Evolutionary conservation across 305 asterid species (phyloP), one percentile per base, ranked within the genome.

Genomic region (Fraxinus dipetala): DNA sequence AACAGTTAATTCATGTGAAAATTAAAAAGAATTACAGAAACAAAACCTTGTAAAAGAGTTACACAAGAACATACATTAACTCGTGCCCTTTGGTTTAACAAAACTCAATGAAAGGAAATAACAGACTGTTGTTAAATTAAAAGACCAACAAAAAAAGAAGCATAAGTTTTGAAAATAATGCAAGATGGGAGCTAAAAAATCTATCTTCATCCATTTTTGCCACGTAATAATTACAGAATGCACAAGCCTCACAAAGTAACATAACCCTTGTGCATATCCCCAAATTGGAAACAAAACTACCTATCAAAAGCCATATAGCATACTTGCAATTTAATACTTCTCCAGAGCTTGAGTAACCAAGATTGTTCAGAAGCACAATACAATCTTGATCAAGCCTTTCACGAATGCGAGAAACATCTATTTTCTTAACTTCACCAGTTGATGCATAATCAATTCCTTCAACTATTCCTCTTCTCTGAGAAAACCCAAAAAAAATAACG

Each of bases 271-370:
- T 79, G 51, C 81, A 87, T 81, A 54, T 79, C 79, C 87, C 78
- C 83, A 88, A 82, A 79, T 34, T 45, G 76, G 81, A 84, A 89
- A 90, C 89, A 90, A 86, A 91, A 90, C 86, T 90, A 88, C 93
- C 92, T 85, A 91, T 76, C 31, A 80, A 86, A 89, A 83, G 78
- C 74, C 89, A 92, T 84, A 83, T 85, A 91, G 92, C 98, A 88
- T 92, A 95, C 99, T 95, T 95, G 99, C 99, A 95, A 89, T 95
- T 95, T 86, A 95, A 87, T 78, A 93, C 99, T 93, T 93, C 97
- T 80, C 99, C 98, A 65, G 99, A 93, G 84, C 99, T 95, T 80
- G 99, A 95, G 88, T 89, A 93, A 38, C 95, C 99, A 38, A 95
- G 93, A 87, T 95, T 95, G 92, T 91, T 94, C 77, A 94, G 83